These are phyloP conservation scores for Pleurotus ostreatus DNA, from an alignment of 768 basidiomycete species.

Conservation along the genomic window DNA sequence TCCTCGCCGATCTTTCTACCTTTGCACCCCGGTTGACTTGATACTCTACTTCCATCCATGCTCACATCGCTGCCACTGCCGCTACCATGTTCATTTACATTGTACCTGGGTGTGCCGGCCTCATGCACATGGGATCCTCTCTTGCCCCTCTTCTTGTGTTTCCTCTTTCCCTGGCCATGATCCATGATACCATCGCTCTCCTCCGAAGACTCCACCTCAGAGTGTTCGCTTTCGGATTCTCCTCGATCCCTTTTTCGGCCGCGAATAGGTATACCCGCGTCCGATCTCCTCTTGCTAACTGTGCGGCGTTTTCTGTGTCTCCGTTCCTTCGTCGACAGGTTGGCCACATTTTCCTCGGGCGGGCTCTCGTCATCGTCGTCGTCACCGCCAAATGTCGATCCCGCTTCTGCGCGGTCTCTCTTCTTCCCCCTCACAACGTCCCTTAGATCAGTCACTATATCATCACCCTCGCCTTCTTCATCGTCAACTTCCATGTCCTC, in stretches of 20 bases:
- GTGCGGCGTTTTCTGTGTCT: constrained; percentile 56
- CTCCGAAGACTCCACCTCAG: constrained; percentile 12
- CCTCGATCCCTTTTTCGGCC: constrained; percentile 70
- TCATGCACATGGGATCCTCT: constrained; percentile 5
- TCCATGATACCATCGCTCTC: constrained; percentile 16
- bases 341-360: constrained; percentile 33
- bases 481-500: constrained; percentile 46
- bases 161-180: constrained; percentile 57
- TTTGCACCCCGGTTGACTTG: constrained; percentile 45
- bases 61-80: constrained; percentile 39
- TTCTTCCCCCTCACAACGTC: constrained; percentile 58
- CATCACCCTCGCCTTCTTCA: constrained; percentile 32
- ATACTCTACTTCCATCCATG: constrained; percentile 43
- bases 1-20: constrained; percentile 65
- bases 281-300: constrained; percentile 48
- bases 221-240: constrained; percentile 37
- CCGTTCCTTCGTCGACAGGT: constrained; percentile 38
- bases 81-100: constrained; percentile 22
- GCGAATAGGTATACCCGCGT: constrained; percentile 31
- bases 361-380: constrained; percentile 40
- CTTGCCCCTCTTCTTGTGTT: constrained; percentile 20
- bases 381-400: constrained; percentile 66
- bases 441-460: constrained; percentile 35
- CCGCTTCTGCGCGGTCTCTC: constrained; percentile 71
- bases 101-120: background rate